Conservation (phyloP, 345 rosid genomes). For the Anacardium occidentale region DNA sequence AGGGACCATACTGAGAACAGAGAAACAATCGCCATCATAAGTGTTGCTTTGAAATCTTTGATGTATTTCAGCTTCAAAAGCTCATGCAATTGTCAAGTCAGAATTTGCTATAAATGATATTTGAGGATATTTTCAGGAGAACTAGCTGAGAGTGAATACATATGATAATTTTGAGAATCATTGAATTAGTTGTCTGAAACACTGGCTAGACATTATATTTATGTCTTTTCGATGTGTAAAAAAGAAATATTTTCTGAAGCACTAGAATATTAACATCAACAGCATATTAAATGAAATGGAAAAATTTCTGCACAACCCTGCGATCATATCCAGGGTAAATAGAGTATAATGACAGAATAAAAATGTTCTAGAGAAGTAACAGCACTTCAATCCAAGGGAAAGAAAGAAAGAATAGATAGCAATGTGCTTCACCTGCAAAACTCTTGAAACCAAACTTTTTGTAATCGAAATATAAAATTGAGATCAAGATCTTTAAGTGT, state of each 20-base stretch:
- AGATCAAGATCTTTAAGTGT: conserved; percentile 98
- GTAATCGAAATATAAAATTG: conserved; percentile 68
- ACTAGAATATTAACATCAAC: background rate
- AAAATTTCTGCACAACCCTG: background rate
- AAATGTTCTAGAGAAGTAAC: background rate
- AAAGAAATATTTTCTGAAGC: background rate
- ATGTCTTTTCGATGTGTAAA: background rate
- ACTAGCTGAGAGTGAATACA: too few species aligned
- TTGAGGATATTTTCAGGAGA: background rate
- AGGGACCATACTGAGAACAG: background rate
- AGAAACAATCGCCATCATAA: background rate
- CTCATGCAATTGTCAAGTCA: background rate
- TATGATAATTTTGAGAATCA: too few species aligned
- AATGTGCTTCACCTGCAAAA: conserved; percentile 64
- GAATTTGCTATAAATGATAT: background rate
- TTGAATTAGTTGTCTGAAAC: too few species aligned
- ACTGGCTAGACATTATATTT: too few species aligned
- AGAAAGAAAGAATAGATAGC: conserved; percentile 1
- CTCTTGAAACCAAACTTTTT: conserved; percentile 84
- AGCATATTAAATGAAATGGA: background rate
- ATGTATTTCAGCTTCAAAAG: background rate
- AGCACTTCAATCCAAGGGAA: background rate
- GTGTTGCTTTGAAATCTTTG: background rate
- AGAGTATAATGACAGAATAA: background rate
- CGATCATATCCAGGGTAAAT: background rate